These are phyloP conservation scores for Baudoinia panamericana DNA, from an alignment of 495 filamentous ascomycete species.

Conservation along the genomic window DNA sequence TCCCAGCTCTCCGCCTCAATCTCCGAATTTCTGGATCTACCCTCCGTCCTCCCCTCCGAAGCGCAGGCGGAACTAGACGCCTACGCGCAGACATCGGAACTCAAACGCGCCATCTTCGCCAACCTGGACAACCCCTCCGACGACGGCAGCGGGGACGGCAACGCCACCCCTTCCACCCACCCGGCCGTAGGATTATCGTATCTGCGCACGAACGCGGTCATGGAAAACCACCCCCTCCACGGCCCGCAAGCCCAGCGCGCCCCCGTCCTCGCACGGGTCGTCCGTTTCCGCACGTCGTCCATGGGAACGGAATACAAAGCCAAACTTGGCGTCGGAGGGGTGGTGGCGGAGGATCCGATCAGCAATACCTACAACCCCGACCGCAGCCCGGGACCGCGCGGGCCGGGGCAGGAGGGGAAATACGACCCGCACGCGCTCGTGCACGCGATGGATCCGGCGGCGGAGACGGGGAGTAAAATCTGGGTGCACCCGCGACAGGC, in stretches of 20 bases:
- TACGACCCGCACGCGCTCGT: slow-evolving; percentile 4
- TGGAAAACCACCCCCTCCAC: slow-evolving; percentile 68
- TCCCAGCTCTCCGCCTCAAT: slow-evolving; percentile 37
- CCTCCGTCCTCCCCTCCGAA: slow-evolving; percentile 15
- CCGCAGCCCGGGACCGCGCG: not conserved
- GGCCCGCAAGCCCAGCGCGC: slow-evolving; percentile 55
- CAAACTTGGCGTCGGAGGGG: slow-evolving; percentile 26
- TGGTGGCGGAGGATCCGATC: slow-evolving; percentile 20
- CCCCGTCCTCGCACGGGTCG: slow-evolving; percentile 55
- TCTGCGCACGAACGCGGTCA: slow-evolving; percentile 51
- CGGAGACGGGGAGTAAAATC: slow-evolving; percentile 16
- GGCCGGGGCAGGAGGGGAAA: not conserved
- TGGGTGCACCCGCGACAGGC: slow-evolving; percentile 14
- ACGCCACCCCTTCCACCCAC: slow-evolving; percentile 70
- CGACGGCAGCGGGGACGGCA: slow-evolving; percentile 39
- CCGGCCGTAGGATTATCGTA: slow-evolving; percentile 86
- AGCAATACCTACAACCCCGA: not conserved
- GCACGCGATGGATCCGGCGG: slow-evolving; percentile 6
- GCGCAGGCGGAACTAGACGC: no score
- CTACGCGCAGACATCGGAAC: not conserved
- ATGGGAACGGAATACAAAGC: slow-evolving; percentile 8
- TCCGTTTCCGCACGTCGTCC: slow-evolving; percentile 32
- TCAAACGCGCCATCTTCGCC: not conserved
- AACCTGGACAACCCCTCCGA: slow-evolving; percentile 1
- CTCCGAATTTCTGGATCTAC: slow-evolving; percentile 43